These are phyloP conservation scores for Cadophora sp. DNA, from an alignment of 2,329 filamentous ascomycete genomes.

Conservation along the genomic window DNA sequence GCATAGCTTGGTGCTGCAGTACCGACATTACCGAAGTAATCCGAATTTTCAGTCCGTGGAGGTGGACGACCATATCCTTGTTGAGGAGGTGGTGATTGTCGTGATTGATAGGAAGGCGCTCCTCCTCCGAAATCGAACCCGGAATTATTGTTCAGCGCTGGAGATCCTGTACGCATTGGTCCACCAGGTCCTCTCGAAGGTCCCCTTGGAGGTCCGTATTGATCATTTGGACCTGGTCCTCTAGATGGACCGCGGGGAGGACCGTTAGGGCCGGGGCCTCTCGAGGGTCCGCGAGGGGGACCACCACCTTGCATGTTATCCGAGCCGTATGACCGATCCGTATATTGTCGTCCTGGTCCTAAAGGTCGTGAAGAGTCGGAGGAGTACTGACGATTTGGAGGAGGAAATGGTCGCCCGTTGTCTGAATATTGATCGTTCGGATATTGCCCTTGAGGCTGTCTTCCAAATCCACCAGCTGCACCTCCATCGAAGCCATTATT, in stretches of 20 bases:
- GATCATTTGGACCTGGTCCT: constrained; percentile 28
- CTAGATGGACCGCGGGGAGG: constrained; percentile 27
- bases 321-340: constrained; percentile 28
- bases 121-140: constrained; percentile 39
- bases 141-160: constrained; percentile 34
- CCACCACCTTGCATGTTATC: constrained; percentile 27
- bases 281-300: constrained; percentile 19
- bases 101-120: constrained; percentile 19
- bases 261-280: constrained; percentile 11
- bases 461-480: constrained; percentile 26
- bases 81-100: constrained; percentile 28
- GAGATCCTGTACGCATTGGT: constrained; percentile 37
- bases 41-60: constrained; percentile 21
- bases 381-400: constrained; percentile 37
- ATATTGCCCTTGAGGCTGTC: constrained; percentile 34
- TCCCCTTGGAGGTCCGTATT: constrained; percentile 12
- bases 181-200: constrained; percentile 33
- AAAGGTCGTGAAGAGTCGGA: constrained; percentile 34
- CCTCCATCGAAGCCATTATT: constrained; percentile 17
- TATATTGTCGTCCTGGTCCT: constrained; percentile 36
- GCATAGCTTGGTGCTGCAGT: constrained; percentile 34
- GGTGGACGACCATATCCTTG: constrained; percentile 28
- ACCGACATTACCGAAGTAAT: constrained; percentile 25
- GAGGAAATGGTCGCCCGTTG: constrained; percentile 28
- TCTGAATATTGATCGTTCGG: constrained; percentile 31